A percentile compares a stretch with the other conserved stretches of the same genome.
phyloP scores from a whole-genome alignment of 257 asterid genomes.

The Rubia yunnanensis region DNA sequence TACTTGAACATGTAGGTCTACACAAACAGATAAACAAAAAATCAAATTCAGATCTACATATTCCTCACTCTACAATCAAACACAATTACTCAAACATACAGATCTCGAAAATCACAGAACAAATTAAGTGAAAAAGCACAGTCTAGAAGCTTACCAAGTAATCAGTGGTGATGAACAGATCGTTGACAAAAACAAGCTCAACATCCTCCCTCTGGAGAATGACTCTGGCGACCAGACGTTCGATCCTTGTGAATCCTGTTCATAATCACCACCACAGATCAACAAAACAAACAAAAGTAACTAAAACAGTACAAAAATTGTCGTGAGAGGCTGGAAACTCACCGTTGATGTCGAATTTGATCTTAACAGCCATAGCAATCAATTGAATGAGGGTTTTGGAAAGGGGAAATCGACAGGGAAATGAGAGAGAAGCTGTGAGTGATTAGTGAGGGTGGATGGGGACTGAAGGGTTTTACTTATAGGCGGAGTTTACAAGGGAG shows the following conservation, averaged over 20 bases:
- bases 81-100: not conserved
- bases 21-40: constrained; percentile 9
- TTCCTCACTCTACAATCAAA: not conserved
- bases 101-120: not conserved
- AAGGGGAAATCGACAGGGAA: not conserved
- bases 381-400: too few relatives aligned
- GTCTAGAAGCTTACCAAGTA: constrained; percentile 49
- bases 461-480: too few relatives aligned
- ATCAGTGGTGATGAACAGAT: constrained; percentile 78
- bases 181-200: constrained; percentile 85
- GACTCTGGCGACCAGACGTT: constrained; percentile 87
- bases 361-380: constrained; percentile 46
- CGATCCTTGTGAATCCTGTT: constrained; percentile 83
- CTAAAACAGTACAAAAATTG: not conserved
- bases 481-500: too few relatives aligned
- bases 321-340: not conserved
- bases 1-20: constrained; percentile 94
- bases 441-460: too few relatives aligned
- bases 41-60: not conserved
- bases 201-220: constrained; percentile 73
- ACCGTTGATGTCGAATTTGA: constrained; percentile 80
- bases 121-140: not conserved
- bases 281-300: not conserved
- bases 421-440: not conserved
- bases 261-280: not conserved